Conservation (phyloP, 1,139 yeast species). For the Yamadazyma taylorii region DNA sequence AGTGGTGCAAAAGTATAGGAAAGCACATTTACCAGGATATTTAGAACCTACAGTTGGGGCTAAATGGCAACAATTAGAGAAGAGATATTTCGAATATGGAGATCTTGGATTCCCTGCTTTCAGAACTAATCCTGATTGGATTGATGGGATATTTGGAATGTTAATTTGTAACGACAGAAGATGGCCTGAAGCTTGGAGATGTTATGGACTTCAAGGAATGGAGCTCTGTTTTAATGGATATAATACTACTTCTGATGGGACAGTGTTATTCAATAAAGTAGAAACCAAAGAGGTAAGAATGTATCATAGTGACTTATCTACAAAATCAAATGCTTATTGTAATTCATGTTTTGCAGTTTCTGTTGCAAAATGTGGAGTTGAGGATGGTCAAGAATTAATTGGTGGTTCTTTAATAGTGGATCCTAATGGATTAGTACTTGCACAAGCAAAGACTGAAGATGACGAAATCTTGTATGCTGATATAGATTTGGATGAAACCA, state of each 20-base stretch:
- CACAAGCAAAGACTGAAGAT: conserved; percentile 29
- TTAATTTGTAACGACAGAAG: conserved; percentile 37
- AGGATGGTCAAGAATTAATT: conserved; percentile 31
- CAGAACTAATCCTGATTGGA: conserved; percentile 26
- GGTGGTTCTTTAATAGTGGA: conserved; percentile 32
- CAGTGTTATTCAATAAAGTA: conserved; percentile 13
- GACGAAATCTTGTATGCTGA: conserved; percentile 31
- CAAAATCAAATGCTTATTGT: conserved; percentile 30
- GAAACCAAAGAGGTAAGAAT: conserved; percentile 25
- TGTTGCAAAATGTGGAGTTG: conserved; percentile 31
- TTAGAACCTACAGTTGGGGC: conserved; percentile 24
- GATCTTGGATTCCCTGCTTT: conserved; percentile 29
- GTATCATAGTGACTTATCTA: conserved; percentile 29
- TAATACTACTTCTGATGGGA: conserved; percentile 29
- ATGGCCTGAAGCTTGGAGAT: conserved; percentile 41
- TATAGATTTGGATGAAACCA: conserved; percentile 29
- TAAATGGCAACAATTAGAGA: conserved; percentile 34
- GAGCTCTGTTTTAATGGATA: conserved; percentile 29
- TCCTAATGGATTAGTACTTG: conserved; percentile 30
- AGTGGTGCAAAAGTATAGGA: conserved; percentile 21
- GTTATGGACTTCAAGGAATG: conserved; percentile 30
- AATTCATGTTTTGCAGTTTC: conserved; percentile 30
- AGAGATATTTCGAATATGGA: conserved; percentile 32
- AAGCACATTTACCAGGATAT: conserved; percentile 33
- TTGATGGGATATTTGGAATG: conserved; percentile 30